Conservation (phyloP, 306 rosid species). For the Castanea crenata region DNA sequence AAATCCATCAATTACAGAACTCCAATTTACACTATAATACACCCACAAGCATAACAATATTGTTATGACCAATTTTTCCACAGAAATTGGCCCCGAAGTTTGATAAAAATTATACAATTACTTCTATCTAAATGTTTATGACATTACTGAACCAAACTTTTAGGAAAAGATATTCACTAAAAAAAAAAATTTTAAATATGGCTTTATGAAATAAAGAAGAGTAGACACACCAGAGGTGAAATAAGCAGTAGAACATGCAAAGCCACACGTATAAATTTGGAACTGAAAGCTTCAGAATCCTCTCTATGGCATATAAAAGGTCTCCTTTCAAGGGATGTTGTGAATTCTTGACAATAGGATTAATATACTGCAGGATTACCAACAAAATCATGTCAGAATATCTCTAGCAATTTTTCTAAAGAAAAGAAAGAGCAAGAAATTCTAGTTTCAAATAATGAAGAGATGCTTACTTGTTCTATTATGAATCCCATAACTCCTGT, state of each 20-base stretch:
- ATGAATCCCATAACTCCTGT: slow-evolving; percentile 99
- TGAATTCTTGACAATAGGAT: slow-evolving; percentile 88
- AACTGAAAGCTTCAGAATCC: slow-evolving; percentile 95
- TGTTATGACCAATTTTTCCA: no score
- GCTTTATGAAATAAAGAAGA: slow-evolving; percentile 14
- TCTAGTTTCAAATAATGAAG: slow-evolving; percentile 4
- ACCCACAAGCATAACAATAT: no score
- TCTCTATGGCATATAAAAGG: slow-evolving; percentile 79
- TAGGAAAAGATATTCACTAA: background rate
- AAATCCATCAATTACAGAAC: no score
- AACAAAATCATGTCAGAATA: slow-evolving; percentile 29
- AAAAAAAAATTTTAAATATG: background rate
- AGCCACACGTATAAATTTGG: slow-evolving; percentile 98
- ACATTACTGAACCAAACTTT: background rate
- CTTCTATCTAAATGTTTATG: background rate
- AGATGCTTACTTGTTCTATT: slow-evolving; percentile 75
- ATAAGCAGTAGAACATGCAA: slow-evolving; percentile 98
- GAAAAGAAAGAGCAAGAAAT: slow-evolving; percentile 16
- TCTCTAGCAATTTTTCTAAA: background rate
- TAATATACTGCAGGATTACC: slow-evolving; percentile 77
- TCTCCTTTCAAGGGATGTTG: slow-evolving; percentile 94
- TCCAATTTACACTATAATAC: no score
- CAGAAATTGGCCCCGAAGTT: no score
- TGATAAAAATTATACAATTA: background rate
- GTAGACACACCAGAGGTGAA: slow-evolving; percentile 83